phyloP scores from a whole-genome alignment of 2,329 filamentous ascomycete species.

The Fusarium sp. region DNA sequence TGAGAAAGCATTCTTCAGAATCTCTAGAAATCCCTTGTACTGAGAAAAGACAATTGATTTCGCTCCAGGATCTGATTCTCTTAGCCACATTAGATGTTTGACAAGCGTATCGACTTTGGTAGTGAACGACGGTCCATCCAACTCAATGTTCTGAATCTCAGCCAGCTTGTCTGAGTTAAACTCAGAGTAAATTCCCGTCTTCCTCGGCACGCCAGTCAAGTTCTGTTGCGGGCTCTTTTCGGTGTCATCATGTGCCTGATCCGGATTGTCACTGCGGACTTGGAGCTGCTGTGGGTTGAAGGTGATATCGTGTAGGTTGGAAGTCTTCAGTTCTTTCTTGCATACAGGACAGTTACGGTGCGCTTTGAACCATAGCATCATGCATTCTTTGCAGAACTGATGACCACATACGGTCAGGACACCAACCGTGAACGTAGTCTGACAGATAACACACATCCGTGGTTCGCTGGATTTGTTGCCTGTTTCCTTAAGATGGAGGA shows the following conservation, averaged over 20 bases:
- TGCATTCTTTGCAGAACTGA: slow-evolving; percentile 90
- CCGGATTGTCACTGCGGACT: slow-evolving; percentile 60
- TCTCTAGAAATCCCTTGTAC: slow-evolving; percentile 80
- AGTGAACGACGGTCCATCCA: slow-evolving; percentile 79
- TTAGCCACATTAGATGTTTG: slow-evolving; percentile 86
- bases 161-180: slow-evolving; percentile 77
- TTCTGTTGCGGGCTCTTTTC: slow-evolving; percentile 29
- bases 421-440: slow-evolving; percentile 79
- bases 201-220: slow-evolving; percentile 45
- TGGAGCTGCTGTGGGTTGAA: slow-evolving; percentile 81
- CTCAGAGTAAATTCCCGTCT: slow-evolving; percentile 76
- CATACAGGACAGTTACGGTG: slow-evolving; percentile 87
- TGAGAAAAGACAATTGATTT: slow-evolving; percentile 97
- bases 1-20: slow-evolving; percentile 76
- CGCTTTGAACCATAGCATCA: slow-evolving; percentile 79
- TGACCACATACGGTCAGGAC: slow-evolving; percentile 90
- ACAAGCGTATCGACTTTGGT: slow-evolving; percentile 90
- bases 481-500: slow-evolving; percentile 64
- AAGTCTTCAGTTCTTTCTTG: slow-evolving; percentile 73
- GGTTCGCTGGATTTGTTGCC: slow-evolving; percentile 73
- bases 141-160: slow-evolving; percentile 84
- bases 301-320: slow-evolving; percentile 86
- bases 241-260: slow-evolving; percentile 14
- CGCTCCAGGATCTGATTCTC: slow-evolving; percentile 83
- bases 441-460: slow-evolving; percentile 88